phyloP scores from a whole-genome alignment of 495 filamentous ascomycete species.

The Daldinia concentrica region DNA sequence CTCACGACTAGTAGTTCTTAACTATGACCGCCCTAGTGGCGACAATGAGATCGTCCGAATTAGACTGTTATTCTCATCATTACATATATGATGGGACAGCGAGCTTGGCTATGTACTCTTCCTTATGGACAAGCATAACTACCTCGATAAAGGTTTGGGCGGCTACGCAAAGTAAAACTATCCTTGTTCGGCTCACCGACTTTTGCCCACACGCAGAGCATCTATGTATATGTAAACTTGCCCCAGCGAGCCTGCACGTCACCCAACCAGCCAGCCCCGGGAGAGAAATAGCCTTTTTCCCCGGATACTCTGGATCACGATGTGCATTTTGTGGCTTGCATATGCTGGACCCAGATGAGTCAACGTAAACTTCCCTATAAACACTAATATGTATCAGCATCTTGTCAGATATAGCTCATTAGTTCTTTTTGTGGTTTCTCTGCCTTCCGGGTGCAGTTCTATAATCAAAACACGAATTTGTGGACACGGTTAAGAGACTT shows the following conservation, averaged over 20 bases:
- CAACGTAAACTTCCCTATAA: conserved; percentile 7
- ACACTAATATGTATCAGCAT: conserved; percentile 9
- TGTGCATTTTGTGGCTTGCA: conserved; percentile 35
- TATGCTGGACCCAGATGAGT: conserved; percentile 23
- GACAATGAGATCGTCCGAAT: conserved; percentile 17
- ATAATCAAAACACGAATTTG: conserved; percentile 2
- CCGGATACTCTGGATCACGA: conserved; percentile 42
- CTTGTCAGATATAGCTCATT: background rate
- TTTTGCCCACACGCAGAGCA: conserved; percentile 41
- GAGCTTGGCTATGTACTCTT: conserved; percentile 9
- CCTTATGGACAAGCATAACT: conserved; percentile 7
- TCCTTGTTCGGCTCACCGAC: conserved; percentile 47
- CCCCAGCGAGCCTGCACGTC: conserved; percentile 42
- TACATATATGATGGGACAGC: conserved; percentile 21
- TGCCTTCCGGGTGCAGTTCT: background rate
- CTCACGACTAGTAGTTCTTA: conserved; percentile 10
- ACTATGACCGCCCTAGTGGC: conserved; percentile 30
- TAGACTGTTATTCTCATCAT: conserved; percentile 18
- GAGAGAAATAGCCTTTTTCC: conserved; percentile 34
- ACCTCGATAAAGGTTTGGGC: conserved; percentile 14
- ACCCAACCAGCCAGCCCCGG: conserved; percentile 35
- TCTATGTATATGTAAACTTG: conserved; percentile 12
- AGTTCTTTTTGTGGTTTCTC: background rate
- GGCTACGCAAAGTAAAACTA: conserved; percentile 29
- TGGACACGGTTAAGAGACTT: conserved; percentile 10